phyloP scores from a whole-genome alignment of 2,329 filamentous ascomycete species.

The Fusarium sulawesiense region DNA sequence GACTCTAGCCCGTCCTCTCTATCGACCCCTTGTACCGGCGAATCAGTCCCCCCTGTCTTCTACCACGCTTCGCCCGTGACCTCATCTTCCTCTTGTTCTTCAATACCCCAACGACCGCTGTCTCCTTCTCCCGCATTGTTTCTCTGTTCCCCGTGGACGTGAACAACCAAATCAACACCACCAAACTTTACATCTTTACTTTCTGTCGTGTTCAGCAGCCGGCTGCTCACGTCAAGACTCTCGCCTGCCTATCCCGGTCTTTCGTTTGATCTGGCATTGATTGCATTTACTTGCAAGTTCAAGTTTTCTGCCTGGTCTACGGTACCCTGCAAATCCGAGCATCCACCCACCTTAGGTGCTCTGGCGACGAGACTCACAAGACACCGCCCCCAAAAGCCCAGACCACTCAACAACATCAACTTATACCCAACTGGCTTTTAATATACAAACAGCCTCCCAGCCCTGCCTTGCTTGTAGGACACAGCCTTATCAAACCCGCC shows the following conservation, averaged over 20 bases:
- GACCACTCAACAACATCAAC: slow-evolving; percentile 43
- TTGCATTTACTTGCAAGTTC: slow-evolving; percentile 38
- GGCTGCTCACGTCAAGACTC: slow-evolving; percentile 46
- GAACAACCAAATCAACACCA: slow-evolving; percentile 45
- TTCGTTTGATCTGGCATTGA: slow-evolving; percentile 41
- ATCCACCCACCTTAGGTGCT: slow-evolving; percentile 40
- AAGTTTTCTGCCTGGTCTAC: slow-evolving; percentile 45
- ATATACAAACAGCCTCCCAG: slow-evolving; percentile 40
- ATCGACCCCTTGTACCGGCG: slow-evolving; percentile 37
- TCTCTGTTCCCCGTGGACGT: slow-evolving; percentile 45
- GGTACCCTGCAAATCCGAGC: slow-evolving; percentile 41
- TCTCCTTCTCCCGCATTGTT: slow-evolving; percentile 43
- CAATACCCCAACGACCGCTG: slow-evolving; percentile 41
- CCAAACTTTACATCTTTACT: slow-evolving; percentile 25
- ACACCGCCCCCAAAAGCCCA: slow-evolving; percentile 45
- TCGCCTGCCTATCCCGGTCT: slow-evolving; percentile 37
- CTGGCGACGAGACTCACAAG: slow-evolving; percentile 44
- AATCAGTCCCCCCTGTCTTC: slow-evolving; percentile 40
- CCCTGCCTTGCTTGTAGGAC: slow-evolving; percentile 34
- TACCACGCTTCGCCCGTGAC: slow-evolving; percentile 45
- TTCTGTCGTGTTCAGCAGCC: slow-evolving; percentile 47
- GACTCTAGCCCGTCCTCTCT: slow-evolving; percentile 37
- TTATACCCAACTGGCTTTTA: slow-evolving; percentile 40
- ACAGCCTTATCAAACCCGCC: slow-evolving; percentile 41
- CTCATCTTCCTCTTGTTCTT: slow-evolving; percentile 46